These are phyloP conservation scores for Sphaerobolus stellatus DNA, from an alignment of 1,284 basidiomycete genomes.

Conservation along the genomic window DNA sequence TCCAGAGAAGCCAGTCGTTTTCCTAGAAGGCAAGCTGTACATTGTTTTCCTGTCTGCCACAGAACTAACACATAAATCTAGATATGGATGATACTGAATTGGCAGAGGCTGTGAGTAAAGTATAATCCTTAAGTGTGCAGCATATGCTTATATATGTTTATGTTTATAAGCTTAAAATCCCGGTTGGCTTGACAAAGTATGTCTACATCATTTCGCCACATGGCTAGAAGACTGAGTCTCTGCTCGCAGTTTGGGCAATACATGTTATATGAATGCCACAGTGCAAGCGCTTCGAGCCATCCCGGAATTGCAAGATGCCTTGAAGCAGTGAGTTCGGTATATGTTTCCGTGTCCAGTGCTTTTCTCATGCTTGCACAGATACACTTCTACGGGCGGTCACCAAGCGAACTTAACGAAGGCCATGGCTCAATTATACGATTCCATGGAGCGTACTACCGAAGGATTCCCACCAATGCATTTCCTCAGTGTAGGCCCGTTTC, in stretches of 20 bases:
- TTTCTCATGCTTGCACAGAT: slow-evolving; percentile 16
- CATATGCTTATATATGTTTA: slow-evolving; percentile 1
- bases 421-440: slow-evolving; percentile 71
- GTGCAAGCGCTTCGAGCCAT: slow-evolving; percentile 90
- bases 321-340: slow-evolving; percentile 50
- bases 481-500: slow-evolving; percentile 39
- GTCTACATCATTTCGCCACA: slow-evolving; percentile 27
- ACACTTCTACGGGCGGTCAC: slow-evolving; percentile 32
- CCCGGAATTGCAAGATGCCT: slow-evolving; percentile 78
- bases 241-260: slow-evolving; percentile 69
- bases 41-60: background rate
- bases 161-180: slow-evolving; percentile 51
- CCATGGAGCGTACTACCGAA: slow-evolving; percentile 77
- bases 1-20: slow-evolving; percentile 75
- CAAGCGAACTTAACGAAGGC: slow-evolving; percentile 38
- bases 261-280: slow-evolving; percentile 96
- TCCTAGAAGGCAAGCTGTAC: slow-evolving; percentile 63
- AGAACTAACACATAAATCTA: slow-evolving; percentile 33
- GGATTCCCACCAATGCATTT: slow-evolving; percentile 76
- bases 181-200: slow-evolving; percentile 69
- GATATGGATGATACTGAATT: slow-evolving; percentile 86
- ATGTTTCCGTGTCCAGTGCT: slow-evolving; percentile 17
- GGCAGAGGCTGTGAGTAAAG: slow-evolving; percentile 74
- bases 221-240: slow-evolving; percentile 32
- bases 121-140: background rate